Conservation (phyloP, 2,329 filamentous ascomycete species). For the Phaeoacremonium minimum region DNA sequence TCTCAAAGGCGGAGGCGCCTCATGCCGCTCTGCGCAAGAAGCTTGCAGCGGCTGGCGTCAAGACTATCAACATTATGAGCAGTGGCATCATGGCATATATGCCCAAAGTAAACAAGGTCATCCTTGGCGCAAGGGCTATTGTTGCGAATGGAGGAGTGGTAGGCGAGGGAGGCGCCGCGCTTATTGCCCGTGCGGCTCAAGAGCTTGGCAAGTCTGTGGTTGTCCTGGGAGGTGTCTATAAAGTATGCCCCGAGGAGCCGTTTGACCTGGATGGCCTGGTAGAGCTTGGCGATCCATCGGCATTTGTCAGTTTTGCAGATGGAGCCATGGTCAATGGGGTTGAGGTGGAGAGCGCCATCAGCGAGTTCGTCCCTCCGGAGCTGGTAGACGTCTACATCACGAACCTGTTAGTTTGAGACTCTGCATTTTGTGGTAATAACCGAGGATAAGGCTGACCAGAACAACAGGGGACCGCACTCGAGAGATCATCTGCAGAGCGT, state of each 20-base stretch:
- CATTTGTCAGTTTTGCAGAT: conserved; percentile 72
- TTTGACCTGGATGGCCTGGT: conserved; percentile 78
- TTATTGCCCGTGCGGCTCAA: conserved; percentile 80
- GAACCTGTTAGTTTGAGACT: conserved; percentile 61
- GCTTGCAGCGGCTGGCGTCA: conserved; percentile 71
- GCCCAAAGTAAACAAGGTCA: conserved; percentile 92
- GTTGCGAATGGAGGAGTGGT: conserved; percentile 85
- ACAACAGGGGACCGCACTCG: conserved; percentile 24
- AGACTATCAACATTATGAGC: conserved; percentile 79
- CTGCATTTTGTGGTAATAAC: neutral
- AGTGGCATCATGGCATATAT: conserved; percentile 88
- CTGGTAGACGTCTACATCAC: conserved; percentile 80
- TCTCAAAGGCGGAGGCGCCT: conserved; percentile 31
- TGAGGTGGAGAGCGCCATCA: conserved; percentile 73
- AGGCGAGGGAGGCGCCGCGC: conserved; percentile 75
- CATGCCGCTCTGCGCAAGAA: conserved; percentile 67
- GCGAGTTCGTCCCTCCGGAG: conserved; percentile 77
- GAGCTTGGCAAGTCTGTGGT: conserved; percentile 81
- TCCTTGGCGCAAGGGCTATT: conserved; percentile 82
- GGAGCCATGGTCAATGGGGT: conserved; percentile 74
- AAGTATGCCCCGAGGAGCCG: conserved; percentile 84
- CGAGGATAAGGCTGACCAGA: neutral
- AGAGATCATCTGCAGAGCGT: conserved; percentile 19
- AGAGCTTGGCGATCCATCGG: conserved; percentile 79
- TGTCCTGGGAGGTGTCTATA: conserved; percentile 87